phyloP scores from a whole-genome alignment of 306 rosid species.

The Echinosophora koreensis region DNA sequence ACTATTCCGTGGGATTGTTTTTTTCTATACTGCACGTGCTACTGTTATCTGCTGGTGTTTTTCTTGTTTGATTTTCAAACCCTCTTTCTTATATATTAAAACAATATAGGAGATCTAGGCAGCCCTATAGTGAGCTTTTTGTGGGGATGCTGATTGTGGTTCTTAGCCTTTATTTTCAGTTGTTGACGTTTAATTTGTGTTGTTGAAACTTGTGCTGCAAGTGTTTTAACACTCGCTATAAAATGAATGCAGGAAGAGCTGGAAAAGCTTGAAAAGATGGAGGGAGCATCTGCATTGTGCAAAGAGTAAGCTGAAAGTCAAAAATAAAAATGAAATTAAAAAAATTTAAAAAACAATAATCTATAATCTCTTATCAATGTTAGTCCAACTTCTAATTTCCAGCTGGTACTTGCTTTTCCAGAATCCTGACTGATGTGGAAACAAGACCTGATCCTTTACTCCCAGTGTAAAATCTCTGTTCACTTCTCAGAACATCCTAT shows the following conservation, averaged over 20 bases:
- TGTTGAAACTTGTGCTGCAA: slow-evolving; percentile 18
- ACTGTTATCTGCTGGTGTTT: slow-evolving; percentile 23
- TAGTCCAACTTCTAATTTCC: slow-evolving; percentile 25
- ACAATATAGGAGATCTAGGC: slow-evolving; percentile 16
- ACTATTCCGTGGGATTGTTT: not conserved
- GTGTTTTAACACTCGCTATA: not conserved
- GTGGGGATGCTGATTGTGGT: slow-evolving; percentile 29
- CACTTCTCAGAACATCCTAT: not conserved
- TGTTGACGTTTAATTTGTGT: slow-evolving; percentile 11
- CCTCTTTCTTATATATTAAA: not conserved
- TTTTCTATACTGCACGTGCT: slow-evolving; percentile 25
- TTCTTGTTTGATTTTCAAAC: slow-evolving; percentile 23
- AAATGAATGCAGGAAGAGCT: slow-evolving; percentile 76
- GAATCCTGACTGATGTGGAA: slow-evolving; percentile 78
- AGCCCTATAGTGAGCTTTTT: slow-evolving; percentile 14
- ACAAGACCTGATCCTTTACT: slow-evolving; percentile 94
- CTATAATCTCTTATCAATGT: slow-evolving; percentile 15
- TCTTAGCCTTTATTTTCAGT: slow-evolving; percentile 25
- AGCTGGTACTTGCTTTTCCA: slow-evolving; percentile 54
- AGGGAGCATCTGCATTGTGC: slow-evolving; percentile 79
- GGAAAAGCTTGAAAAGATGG: slow-evolving; percentile 82
- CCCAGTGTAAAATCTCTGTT: slow-evolving; percentile 62
- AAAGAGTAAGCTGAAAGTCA: slow-evolving; percentile 72
- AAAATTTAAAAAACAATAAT: not conserved
- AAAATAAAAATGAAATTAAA: not conserved